These are phyloP conservation scores for Eucalyptus cloeziana DNA, from an alignment of 345 rosid genomes.

Conservation along the genomic window DNA sequence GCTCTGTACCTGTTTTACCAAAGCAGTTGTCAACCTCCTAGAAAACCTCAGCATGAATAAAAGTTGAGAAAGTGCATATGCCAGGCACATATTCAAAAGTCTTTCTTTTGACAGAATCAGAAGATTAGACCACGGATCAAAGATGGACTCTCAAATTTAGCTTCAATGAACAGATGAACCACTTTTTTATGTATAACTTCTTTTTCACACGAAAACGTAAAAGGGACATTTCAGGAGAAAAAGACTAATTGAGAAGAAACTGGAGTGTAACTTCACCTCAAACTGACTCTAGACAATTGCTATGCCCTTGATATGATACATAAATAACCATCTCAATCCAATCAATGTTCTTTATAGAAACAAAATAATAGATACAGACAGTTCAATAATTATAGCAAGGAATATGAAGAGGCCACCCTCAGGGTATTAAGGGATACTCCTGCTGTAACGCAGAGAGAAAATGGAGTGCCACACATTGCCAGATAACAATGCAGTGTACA, in stretches of 20 bases:
- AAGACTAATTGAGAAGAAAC: neutral
- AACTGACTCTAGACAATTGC: neutral
- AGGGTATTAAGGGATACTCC: neutral
- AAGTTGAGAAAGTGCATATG: neutral
- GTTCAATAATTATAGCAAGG: neutral
- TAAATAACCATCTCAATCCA: neutral
- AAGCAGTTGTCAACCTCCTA: neutral
- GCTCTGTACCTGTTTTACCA: constrained; percentile 65
- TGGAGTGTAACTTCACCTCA: neutral
- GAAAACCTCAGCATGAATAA: neutral
- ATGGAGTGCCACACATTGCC: neutral
- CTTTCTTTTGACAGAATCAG: neutral
- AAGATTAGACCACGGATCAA: neutral
- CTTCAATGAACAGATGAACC: neutral
- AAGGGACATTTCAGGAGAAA: neutral
- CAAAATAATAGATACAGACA: neutral
- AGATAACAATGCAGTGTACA: neutral
- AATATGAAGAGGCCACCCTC: neutral
- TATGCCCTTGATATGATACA: neutral
- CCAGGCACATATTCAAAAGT: neutral
- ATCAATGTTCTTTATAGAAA: neutral
- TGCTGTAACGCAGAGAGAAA: neutral
- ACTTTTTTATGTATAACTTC: neutral
- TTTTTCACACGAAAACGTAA: neutral
- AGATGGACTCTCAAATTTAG: neutral